These are phyloP conservation scores for Akanthomyces muscarius DNA, from an alignment of 2,329 filamentous ascomycete genomes.

Conservation along the genomic window DNA sequence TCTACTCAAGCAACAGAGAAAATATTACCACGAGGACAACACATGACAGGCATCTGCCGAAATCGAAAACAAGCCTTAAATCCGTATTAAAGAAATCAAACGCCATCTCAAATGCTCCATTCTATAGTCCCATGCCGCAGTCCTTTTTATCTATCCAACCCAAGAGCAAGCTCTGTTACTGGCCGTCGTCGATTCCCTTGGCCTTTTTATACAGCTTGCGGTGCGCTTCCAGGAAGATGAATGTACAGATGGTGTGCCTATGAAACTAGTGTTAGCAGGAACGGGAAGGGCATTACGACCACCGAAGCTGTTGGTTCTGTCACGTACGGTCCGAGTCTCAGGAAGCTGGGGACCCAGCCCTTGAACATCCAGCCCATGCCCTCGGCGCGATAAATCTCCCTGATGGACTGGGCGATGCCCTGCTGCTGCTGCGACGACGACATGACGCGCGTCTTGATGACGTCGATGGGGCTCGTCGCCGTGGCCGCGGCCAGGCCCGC, in stretches of 20 bases:
- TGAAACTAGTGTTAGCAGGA: neutral
- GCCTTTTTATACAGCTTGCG: slow-evolving; percentile 68
- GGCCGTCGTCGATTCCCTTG: slow-evolving; percentile 35
- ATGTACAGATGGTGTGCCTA: slow-evolving; percentile 80
- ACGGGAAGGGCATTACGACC: neutral
- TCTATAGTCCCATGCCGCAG: slow-evolving; percentile 11
- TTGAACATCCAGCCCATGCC: slow-evolving; percentile 82
- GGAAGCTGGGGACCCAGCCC: slow-evolving; percentile 78
- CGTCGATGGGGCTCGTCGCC: slow-evolving; percentile 79
- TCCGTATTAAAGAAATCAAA: slow-evolving; percentile 22
- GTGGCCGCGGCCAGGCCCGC: slow-evolving; percentile 82
- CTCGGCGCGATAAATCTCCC: slow-evolving; percentile 65
- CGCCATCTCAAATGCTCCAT: slow-evolving; percentile 21
- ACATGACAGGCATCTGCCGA: no score
- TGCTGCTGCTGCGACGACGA: slow-evolving; percentile 50
- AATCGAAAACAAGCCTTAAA: neutral
- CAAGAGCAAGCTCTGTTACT: slow-evolving; percentile 18
- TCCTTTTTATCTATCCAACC: slow-evolving; percentile 23
- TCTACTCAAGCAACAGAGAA: neutral
- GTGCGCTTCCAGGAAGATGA: slow-evolving; percentile 82
- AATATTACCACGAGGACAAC: neutral
- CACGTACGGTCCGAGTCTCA: slow-evolving; percentile 59
- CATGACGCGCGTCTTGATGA: slow-evolving; percentile 89
- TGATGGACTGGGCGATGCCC: slow-evolving; percentile 56
- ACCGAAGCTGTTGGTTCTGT: neutral